Evolutionary conservation across 129 eudicot species (phyloP).

Genomic region (Centrapalus pauciflorus): DNA sequence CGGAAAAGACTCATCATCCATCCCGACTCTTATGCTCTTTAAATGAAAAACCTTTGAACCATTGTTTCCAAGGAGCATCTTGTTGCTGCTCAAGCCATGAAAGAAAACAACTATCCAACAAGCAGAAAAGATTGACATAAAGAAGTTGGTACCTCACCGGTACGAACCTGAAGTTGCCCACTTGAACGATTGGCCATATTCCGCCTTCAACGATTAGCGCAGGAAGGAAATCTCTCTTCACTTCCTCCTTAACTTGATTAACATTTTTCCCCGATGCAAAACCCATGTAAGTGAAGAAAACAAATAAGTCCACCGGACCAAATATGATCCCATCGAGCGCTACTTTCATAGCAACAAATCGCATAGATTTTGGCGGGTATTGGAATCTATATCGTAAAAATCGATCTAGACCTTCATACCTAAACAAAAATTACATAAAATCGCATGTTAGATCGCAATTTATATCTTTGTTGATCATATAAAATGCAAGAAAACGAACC

Average conservation of each 20-base stretch:
- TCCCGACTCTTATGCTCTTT: slow-evolving; percentile 41
- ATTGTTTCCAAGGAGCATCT: slow-evolving; percentile 93
- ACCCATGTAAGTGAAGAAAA: slow-evolving; percentile 95
- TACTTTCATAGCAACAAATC: slow-evolving; percentile 80
- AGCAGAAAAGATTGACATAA: slow-evolving; percentile 86
- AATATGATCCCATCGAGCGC: slow-evolving; percentile 77
- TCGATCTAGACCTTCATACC: slow-evolving; percentile 87
- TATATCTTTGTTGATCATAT: not conserved
- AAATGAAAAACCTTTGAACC: slow-evolving; percentile 44
- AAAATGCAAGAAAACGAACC: slow-evolving; percentile 56
- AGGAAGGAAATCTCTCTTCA: slow-evolving; percentile 78
- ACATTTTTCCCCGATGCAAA: slow-evolving; percentile 65
- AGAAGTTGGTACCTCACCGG: slow-evolving; percentile 88
- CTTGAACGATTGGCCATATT: slow-evolving; percentile 80
- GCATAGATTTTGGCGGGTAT: slow-evolving; percentile 62
- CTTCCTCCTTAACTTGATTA: slow-evolving; percentile 72
- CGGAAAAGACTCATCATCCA: slow-evolving; percentile 20
- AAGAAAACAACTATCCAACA: slow-evolving; percentile 66
- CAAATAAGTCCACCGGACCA: slow-evolving; percentile 84
- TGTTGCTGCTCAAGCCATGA: slow-evolving; percentile 95
- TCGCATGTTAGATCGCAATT: not conserved
- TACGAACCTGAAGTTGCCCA: slow-evolving; percentile 70
- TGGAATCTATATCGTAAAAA: slow-evolving; percentile 44
- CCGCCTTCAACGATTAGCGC: slow-evolving; percentile 83
- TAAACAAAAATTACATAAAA: not conserved